phyloP scores from a whole-genome alignment of 345 rosid genomes.

The Pelargonium nanum region DNA sequence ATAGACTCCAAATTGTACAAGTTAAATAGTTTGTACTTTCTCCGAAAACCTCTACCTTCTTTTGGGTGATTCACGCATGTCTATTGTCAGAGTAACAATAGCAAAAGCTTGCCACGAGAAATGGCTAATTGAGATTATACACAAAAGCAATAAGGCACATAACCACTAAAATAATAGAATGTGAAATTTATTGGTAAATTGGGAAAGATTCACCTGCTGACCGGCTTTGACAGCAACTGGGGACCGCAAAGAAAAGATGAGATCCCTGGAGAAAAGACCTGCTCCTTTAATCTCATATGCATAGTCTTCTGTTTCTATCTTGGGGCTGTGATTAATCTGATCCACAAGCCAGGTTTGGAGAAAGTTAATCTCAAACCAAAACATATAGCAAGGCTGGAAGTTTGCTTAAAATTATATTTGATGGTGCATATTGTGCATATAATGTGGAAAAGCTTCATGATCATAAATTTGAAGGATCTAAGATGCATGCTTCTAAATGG shows the following conservation, averaged over 20 bases:
- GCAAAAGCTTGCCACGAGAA: too few relatives aligned
- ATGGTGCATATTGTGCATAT: not conserved
- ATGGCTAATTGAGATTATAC: not conserved
- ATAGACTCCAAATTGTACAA: too few relatives aligned
- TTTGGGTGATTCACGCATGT: too few relatives aligned
- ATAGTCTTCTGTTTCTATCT: conserved; percentile 59
- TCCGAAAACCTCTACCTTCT: too few relatives aligned
- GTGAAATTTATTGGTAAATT: conserved; percentile 3
- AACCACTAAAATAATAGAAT: not conserved
- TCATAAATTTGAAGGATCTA: not conserved
- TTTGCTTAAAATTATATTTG: not conserved
- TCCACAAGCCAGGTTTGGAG: conserved; percentile 9
- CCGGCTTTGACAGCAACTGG: conserved; percentile 80
- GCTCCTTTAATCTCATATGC: conserved; percentile 95
- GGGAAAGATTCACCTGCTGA: conserved; percentile 51
- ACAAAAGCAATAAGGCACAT: not conserved
- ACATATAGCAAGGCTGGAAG: not conserved
- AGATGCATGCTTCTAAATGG: not conserved
- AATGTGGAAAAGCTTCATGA: not conserved
- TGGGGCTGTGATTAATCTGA: conserved; percentile 81
- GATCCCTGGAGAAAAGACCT: conserved; percentile 81
- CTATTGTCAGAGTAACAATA: too few relatives aligned
- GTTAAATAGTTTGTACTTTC: too few relatives aligned
- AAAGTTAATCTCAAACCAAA: conserved; percentile 9
- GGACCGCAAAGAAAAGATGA: conserved; percentile 68